A percentile compares a stretch with the other conserved stretches of the same genome.
These are phyloP conservation scores for Polymyxa betae DNA, from an alignment of 208 protist genomes.

Conservation along the genomic window DNA sequence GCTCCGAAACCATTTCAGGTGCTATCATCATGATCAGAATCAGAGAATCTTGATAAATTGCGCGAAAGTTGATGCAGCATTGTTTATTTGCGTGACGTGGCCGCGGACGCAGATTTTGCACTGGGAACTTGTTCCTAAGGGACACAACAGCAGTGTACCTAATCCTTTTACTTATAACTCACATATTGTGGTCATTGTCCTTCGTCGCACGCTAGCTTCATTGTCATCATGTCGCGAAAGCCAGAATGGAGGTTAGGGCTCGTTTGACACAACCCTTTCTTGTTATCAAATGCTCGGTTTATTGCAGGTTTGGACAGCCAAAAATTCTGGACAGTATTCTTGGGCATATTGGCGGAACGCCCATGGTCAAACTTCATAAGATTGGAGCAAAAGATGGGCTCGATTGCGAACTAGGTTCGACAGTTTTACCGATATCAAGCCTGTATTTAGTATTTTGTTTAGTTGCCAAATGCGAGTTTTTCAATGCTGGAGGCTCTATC, in stretches of 20 bases:
- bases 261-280: background rate
- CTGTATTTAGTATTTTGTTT: background rate
- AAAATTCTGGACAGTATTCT: slow-evolving; percentile 57
- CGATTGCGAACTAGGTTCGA: slow-evolving; percentile 75
- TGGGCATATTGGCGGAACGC: slow-evolving; percentile 75
- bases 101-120: too few relatives aligned
- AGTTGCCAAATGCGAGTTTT: slow-evolving; percentile 80
- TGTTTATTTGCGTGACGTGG: too few relatives aligned
- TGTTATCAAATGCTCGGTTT: background rate
- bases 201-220: too few relatives aligned
- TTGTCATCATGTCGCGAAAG: too few relatives aligned
- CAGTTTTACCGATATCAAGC: background rate
- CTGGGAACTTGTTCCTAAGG: too few relatives aligned
- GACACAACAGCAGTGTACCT: too few relatives aligned
- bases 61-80: too few relatives aligned
- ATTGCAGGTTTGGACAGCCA: background rate
- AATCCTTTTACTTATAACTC: too few relatives aligned
- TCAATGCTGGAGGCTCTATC: slow-evolving; percentile 87
- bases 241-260: slow-evolving; percentile 44
- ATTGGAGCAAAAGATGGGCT: slow-evolving; percentile 69
- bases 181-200: too few relatives aligned
- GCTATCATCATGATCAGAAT: too few relatives aligned
- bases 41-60: too few relatives aligned
- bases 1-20: too few relatives aligned
- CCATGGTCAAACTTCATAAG: slow-evolving; percentile 75